Conservation (phyloP, 768 basidiomycete genomes). For the Tricholoma furcatifolium region DNA sequence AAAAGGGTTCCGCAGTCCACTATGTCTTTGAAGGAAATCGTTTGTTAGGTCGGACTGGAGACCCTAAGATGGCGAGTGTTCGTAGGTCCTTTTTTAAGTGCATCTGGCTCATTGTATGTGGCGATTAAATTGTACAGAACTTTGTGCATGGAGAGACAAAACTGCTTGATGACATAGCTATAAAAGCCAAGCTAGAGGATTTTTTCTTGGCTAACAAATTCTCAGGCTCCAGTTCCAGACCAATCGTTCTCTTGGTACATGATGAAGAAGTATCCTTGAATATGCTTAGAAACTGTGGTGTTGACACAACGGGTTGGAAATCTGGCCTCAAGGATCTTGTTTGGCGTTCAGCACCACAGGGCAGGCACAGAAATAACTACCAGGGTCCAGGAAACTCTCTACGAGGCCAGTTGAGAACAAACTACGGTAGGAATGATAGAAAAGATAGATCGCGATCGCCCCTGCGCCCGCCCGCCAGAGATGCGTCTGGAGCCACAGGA, state of each 20-base stretch:
- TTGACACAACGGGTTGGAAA: constrained; percentile 41
- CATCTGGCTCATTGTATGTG: background rate
- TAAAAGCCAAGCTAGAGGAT: constrained; percentile 18
- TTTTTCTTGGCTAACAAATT: constrained; percentile 21
- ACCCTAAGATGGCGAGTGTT: constrained; percentile 4
- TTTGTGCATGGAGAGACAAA: constrained; percentile 30
- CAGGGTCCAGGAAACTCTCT: background rate
- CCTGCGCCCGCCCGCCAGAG: constrained; percentile 9
- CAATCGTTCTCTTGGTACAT: constrained; percentile 48
- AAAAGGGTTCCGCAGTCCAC: constrained; percentile 22
- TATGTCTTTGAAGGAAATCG: constrained; percentile 16
- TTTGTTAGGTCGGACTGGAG: constrained; percentile 11
- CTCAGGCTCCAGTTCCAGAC: constrained; percentile 12
- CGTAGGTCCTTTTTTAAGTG: background rate
- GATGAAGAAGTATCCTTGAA: constrained; percentile 36
- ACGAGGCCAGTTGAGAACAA: constrained; percentile 1
- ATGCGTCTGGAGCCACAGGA: background rate
- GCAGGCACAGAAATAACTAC: background rate
- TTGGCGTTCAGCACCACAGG: constrained; percentile 10
- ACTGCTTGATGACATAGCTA: constrained; percentile 13
- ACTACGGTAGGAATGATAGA: constrained; percentile 6
- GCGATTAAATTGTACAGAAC: constrained; percentile 13
- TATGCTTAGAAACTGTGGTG: constrained; percentile 38
- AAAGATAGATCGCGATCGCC: constrained; percentile 19
- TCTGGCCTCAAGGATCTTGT: constrained; percentile 37